Conservation (phyloP, 768 basidiomycete genomes). For the Collybia nuda region DNA sequence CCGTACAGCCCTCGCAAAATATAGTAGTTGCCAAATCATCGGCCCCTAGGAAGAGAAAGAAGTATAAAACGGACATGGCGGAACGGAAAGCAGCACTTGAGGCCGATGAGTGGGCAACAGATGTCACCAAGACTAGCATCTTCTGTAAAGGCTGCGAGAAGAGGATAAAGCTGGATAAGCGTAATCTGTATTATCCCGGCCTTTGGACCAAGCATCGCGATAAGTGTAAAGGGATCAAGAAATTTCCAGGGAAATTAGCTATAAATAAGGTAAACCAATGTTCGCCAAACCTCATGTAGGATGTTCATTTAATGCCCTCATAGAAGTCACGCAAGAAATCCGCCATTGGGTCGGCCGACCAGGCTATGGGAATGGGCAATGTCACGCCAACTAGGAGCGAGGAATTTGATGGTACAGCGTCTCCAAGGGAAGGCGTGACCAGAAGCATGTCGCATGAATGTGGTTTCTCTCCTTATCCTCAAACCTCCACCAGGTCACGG, state of each 20-base stretch:
- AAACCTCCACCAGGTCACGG: too few relatives aligned
- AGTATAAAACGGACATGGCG: neutral
- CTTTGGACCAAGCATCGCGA: slow-evolving; percentile 29
- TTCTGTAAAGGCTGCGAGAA: slow-evolving; percentile 25
- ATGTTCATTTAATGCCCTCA: neutral
- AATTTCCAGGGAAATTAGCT: neutral
- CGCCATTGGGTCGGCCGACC: neutral
- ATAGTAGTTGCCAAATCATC: too few relatives aligned
- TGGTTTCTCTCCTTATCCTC: too few relatives aligned
- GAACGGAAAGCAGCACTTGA: slow-evolving; percentile 4
- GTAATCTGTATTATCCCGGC: slow-evolving; percentile 32
- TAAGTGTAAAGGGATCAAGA: slow-evolving; percentile 19
- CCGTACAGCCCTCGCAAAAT: too few relatives aligned
- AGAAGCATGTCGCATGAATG: too few relatives aligned
- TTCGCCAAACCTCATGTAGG: neutral
- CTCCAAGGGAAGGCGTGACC: too few relatives aligned
- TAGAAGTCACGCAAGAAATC: neutral
- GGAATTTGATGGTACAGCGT: too few relatives aligned
- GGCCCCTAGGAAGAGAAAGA: neutral
- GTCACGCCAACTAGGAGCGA: too few relatives aligned
- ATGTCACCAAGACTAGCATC: slow-evolving; percentile 12
- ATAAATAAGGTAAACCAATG: neutral
- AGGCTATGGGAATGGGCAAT: neutral
- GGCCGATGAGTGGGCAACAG: slow-evolving; percentile 1
- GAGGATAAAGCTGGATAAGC: slow-evolving; percentile 31